phyloP scores from a whole-genome alignment of 352 stramenopile species.

The Pythium guiyangense region DNA sequence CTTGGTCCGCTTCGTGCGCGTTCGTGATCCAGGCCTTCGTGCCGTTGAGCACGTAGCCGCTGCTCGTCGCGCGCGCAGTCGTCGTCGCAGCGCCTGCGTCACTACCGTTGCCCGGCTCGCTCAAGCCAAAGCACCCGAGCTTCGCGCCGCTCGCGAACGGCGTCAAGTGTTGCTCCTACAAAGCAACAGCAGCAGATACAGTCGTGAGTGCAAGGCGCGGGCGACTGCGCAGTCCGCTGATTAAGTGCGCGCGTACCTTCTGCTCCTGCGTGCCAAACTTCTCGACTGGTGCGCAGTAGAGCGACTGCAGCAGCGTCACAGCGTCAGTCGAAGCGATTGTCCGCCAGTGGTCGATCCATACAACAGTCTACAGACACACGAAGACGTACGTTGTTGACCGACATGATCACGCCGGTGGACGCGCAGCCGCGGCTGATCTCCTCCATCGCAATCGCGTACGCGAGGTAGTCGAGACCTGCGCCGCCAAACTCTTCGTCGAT shows the following conservation, averaged over 20 bases:
- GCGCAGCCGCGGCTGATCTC: constrained; percentile 96
- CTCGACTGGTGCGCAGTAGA: constrained; percentile 95
- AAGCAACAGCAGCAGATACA: not conserved
- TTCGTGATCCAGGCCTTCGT: constrained; percentile 98
- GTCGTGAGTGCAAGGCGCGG: not conserved
- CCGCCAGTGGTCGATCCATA: not conserved
- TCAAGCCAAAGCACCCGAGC: constrained; percentile 94
- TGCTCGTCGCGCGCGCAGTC: constrained; percentile 80
- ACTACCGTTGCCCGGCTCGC: constrained; percentile 91
- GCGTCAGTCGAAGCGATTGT: too few species aligned
- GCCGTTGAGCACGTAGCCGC: constrained; percentile 94
- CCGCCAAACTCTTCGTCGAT: constrained; percentile 87
- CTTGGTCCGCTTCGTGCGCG: constrained; percentile 89
- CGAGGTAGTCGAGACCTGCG: constrained; percentile 93
- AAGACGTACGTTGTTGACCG: constrained; percentile 83
- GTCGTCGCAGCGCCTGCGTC: constrained; percentile 93
- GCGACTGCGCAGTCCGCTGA: too few species aligned
- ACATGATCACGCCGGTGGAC: constrained; percentile 96
- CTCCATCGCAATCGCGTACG: constrained; percentile 97
- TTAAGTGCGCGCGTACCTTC: constrained; percentile 38
- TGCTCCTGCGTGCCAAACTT: constrained; percentile 91
- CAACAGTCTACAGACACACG: not conserved
- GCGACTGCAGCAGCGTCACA: constrained; percentile 62
- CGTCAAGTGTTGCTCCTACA: constrained; percentile 72
- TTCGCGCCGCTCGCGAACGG: constrained; percentile 90